Conservation (phyloP, 495 filamentous ascomycete species). For the Talaromyces ruber region DNA sequence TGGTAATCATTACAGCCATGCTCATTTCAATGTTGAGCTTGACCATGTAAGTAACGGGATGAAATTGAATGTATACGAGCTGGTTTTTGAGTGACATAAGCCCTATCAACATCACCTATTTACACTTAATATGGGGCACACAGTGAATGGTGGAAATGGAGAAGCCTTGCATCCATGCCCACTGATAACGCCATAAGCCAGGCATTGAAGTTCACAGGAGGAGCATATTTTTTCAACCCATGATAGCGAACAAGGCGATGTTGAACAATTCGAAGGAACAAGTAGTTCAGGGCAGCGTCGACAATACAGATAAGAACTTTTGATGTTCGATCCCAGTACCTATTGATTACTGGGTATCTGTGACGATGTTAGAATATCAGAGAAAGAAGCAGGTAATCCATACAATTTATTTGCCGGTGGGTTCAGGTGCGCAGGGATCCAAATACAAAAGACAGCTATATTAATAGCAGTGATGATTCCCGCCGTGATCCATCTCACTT, state of each 20-base stretch:
- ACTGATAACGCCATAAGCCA: conserved; percentile 41
- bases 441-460: conserved; percentile 39
- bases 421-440: conserved; percentile 34
- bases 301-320: conserved; percentile 40
- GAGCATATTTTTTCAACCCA: conserved; percentile 40
- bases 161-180: conserved; percentile 35
- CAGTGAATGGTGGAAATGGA: neutral
- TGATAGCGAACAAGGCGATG: conserved; percentile 30
- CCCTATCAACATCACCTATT: neutral
- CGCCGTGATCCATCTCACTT: conserved; percentile 34
- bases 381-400: neutral
- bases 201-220: conserved; percentile 40
- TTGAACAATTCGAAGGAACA: conserved; percentile 39
- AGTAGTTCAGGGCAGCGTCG: conserved; percentile 36
- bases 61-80: conserved; percentile 40
- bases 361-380: conserved; percentile 15
- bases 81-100: conserved; percentile 1
- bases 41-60: conserved; percentile 43
- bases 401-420: conserved; percentile 20
- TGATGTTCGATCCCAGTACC: conserved; percentile 40
- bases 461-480: conserved; percentile 32
- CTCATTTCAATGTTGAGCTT: conserved; percentile 48
- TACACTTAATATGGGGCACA: neutral
- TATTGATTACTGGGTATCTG: conserved; percentile 11
- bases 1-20: conserved; percentile 41